Evolutionary conservation across 2,329 filamentous ascomycete species (phyloP), one percentile per base, ranked within the genome.

Genomic region (Drechslera avenae): DNA sequence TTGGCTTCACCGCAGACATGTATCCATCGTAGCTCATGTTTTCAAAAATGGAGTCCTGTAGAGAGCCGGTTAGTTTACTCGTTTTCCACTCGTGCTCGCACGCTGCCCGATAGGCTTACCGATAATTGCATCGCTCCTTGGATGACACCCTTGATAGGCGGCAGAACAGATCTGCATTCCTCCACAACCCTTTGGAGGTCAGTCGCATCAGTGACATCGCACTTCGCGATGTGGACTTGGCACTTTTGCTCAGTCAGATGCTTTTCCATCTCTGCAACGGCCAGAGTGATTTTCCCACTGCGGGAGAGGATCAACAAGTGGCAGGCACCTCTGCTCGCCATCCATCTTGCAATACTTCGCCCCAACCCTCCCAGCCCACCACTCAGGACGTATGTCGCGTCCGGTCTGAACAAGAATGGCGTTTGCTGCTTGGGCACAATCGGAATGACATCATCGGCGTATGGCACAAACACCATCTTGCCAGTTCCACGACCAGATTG

Each of bases 381-480:
- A 19, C 48, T 45, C 5, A 67, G 33, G 2, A 67, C 12, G 39
- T 62, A 67, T 1, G 63, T 48, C 9, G 49, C 51, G 33, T 55
- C 46, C 23, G 35, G 35, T 1, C 35, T 41, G 14, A 49, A 35
- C 14, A 9, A 21, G 21, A 23, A 31, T 23, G 33, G 39, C 4
- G 28, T 12, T 19, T 34, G 45, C 35, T 33, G 28, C 35, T 31
- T 17, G 6, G 44, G 33, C 13, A 39, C 44, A 3, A 45, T 46
- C 2, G 39, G 39, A 28, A 23, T 16, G 3, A 49, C 40, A 54
- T 49, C 13, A 75, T 56, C 46, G 7, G 41, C 32, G 2, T 45
- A 48, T 30, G 47, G 53, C 4, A 33, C 44, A 6, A 59, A 52
- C 8, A 77, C 56, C 2, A 76, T 57, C 57, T 77, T 77, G 5